Evolutionary conservation across 2,329 filamentous ascomycete genomes (phyloP), one percentile per base, ranked within the genome.

Genomic region (Talaromyces sp.): DNA sequence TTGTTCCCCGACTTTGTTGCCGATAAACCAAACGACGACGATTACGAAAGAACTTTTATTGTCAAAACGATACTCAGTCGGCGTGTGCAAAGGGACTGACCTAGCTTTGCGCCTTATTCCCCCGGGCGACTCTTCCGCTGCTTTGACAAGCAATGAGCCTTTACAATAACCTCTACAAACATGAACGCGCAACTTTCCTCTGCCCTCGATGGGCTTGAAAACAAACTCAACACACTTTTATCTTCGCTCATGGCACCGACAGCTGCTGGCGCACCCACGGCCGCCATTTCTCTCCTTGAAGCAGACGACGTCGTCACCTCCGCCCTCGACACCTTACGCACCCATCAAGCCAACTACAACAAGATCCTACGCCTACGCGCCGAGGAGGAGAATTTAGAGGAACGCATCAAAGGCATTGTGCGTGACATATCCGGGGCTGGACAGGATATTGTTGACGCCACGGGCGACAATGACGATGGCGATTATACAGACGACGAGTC

Each of bases 331-430:
- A 75, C 75, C 3, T 76, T 81, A 14, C 75, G 76, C 62, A 69
- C 66, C 23, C 79, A 81, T 67, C 79, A 81, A 65, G 69, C 73
- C 47, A 81, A 81, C 64, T 76, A 80, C 60, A 71, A 72, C 1
- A 75, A 67, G 30, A 79, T 80, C 30, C 65, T 80, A 0, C 67
- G 68, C 5, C 69, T 81, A 9, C 77, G 78, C 14, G 65, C 67
- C 1, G 77, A 81, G 62, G 77, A 76, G 8, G 68, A 73, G 8
- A 69, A 64, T 5, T 64, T 81, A 14, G 76, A 80, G 61, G 71
- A 75, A 4, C 70, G 73, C 9, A 75, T 80, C 27, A 77, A 78
- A 56, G 70, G 70, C 10, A 77, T 78, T 27, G 75, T 81, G 30
- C 68, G 73, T 4, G 72, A 76, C 9, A 72, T 78, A 7, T 76